A percentile compares a stretch with the other conserved stretches of the same genome.
Evolutionary conservation across 179 eudicot species (phyloP).

Genomic region (Heliamphora pulchella): DNA sequence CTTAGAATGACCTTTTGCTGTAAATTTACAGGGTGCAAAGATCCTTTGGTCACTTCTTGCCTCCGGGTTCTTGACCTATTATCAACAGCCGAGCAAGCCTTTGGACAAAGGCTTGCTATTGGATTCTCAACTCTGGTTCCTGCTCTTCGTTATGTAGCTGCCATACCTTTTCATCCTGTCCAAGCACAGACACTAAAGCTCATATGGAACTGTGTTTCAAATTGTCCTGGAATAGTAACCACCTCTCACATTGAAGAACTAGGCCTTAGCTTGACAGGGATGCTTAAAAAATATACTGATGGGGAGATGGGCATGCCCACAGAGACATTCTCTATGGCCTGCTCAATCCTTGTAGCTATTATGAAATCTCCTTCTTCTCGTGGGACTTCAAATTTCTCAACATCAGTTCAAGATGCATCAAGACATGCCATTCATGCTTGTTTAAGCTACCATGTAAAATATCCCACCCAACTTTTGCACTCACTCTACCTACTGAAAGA

Average conservation of each 20-base stretch:
- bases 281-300: constrained; percentile 56
- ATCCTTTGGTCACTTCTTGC: constrained; percentile 62
- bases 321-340: constrained; percentile 62
- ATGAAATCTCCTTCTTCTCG: constrained; percentile 62
- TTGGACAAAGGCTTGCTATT: constrained; percentile 75
- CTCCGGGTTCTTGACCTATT: constrained; percentile 70
- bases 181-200: constrained; percentile 76
- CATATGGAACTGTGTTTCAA: constrained; percentile 48
- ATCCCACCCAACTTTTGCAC: constrained; percentile 52
- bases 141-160: constrained; percentile 62
- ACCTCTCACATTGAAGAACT: constrained; percentile 54
- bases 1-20: constrained; percentile 6
- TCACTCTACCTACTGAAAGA: constrained; percentile 76
- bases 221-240: constrained; percentile 72
- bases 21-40: constrained; percentile 52
- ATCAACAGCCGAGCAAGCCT: constrained; percentile 54
- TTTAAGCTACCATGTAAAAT: constrained; percentile 34
- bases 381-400: constrained; percentile 39
- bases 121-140: constrained; percentile 81
- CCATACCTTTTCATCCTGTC: constrained; percentile 80
- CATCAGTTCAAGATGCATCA: constrained; percentile 50
- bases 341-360: constrained; percentile 65
- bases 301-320: constrained; percentile 76
- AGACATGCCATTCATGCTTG: constrained; percentile 47
- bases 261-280: constrained; percentile 43